These are phyloP conservation scores for Calonectria pseudoreteaudii DNA, from an alignment of 2,329 filamentous ascomycete species.

Conservation along the genomic window DNA sequence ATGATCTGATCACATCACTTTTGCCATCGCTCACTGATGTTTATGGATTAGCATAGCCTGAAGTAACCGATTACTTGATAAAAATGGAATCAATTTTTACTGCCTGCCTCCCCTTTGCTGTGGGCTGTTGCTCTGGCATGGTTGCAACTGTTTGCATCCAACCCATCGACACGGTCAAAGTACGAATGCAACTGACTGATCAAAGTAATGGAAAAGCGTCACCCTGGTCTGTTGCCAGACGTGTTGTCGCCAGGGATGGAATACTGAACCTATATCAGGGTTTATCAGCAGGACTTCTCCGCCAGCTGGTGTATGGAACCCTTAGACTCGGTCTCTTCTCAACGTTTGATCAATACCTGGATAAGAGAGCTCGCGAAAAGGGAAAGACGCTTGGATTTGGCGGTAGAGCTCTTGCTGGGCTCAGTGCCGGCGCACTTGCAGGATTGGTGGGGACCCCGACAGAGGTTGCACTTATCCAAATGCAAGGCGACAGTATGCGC, in stretches of 20 bases:
- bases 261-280: slow-evolving; percentile 77
- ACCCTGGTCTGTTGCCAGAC: slow-evolving; percentile 68
- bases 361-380: slow-evolving; percentile 62
- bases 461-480: slow-evolving; percentile 40
- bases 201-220: slow-evolving; percentile 70
- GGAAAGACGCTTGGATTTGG: slow-evolving; percentile 70
- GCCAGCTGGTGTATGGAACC: slow-evolving; percentile 79
- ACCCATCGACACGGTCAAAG: slow-evolving; percentile 80
- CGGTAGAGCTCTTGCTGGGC: slow-evolving; percentile 73
- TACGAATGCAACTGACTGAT: slow-evolving; percentile 76
- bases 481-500: slow-evolving; percentile 44
- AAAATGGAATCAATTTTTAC: neutral
- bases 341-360: slow-evolving; percentile 72
- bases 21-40: neutral
- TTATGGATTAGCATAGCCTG: neutral
- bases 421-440: slow-evolving; percentile 75
- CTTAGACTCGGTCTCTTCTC: slow-evolving; percentile 78
- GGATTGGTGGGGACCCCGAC: slow-evolving; percentile 68
- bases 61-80: neutral
- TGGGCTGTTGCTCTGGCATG: slow-evolving; percentile 76
- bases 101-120: slow-evolving; percentile 65
- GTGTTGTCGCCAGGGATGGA: slow-evolving; percentile 72
- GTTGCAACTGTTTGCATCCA: slow-evolving; percentile 74
- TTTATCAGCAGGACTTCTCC: slow-evolving; percentile 73
- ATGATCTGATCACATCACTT: neutral